Evolutionary conservation across 352 stramenopile genomes (phyloP), one percentile per base, ranked within the genome.

Genomic region (Phytophthora pini): DNA sequence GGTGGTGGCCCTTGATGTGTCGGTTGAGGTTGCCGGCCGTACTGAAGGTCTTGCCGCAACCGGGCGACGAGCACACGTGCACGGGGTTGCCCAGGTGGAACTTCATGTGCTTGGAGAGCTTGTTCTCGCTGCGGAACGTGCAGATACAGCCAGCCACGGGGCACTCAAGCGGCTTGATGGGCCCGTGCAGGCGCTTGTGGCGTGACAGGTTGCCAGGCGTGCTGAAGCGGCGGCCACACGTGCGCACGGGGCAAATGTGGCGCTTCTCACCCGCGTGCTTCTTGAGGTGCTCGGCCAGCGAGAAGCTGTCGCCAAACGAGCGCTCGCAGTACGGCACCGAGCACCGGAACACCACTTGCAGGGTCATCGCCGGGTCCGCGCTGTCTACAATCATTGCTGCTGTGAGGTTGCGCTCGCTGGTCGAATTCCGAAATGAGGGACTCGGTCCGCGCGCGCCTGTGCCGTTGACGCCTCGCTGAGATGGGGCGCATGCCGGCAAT

Each of bases 101-200:
- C 60, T 87, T 82, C 76, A 87, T 84, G 73, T 89, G 80, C 59
- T 82, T 82, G 53, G 76, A 80, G 10, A 89, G 76, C 49, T 87
- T 87, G 66, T 81, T 76, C 53, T 86, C 76, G 49, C 66, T 87
- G 50, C 65, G 68, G 51, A 89, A 89, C 11, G 68, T 73, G 52
- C 80, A 85, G 55, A 72, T 79, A 57, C 80, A 89, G 47, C 68
- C 68, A 0, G 52, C 51, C 4, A 84, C 76, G 22, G 80, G 74
- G 44, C 80, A 89, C 39, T 77, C 64, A 24, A 84, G 74, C 26
- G 77, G 76, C 45, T 76, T 79, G 54, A 86, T 72, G 27, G 72
- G 75, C 0, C 77, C 80, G 53, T 89, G 80, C 43, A 85, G 74
- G 10, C 77, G 79, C 65, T 87, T 87, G 65, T 89, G 77, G 22